Conservation (phyloP, 306 rosid species). For the Clitoria ternatea region DNA sequence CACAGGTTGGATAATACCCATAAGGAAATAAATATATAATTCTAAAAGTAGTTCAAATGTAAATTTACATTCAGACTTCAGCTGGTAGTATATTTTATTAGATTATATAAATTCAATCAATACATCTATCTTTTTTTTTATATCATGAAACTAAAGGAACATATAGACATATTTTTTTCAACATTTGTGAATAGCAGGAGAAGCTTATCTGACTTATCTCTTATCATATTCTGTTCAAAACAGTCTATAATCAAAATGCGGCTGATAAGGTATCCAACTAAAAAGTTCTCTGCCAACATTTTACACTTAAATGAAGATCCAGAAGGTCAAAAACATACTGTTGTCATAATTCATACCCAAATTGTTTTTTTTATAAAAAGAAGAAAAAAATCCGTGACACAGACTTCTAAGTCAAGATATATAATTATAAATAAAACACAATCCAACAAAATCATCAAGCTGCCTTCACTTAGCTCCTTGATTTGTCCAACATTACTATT, state of each 20-base stretch:
- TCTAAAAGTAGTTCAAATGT: too few species aligned
- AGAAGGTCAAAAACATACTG: background rate
- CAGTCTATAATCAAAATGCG: background rate
- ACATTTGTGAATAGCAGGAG: background rate
- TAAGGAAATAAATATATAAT: too few species aligned
- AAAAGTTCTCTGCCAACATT: background rate
- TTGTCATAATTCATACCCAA: background rate
- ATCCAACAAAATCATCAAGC: background rate
- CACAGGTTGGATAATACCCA: too few species aligned
- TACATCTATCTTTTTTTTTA: too few species aligned
- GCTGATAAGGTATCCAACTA: background rate
- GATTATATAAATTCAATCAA: too few species aligned
- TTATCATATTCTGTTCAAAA: background rate
- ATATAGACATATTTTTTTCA: too few species aligned
- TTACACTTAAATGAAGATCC: background rate
- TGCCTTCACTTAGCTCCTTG: background rate
- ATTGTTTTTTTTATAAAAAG: background rate
- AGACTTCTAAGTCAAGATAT: background rate
- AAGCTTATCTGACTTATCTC: background rate
- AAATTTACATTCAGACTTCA: too few species aligned
- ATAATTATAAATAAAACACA: background rate
- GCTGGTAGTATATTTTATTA: too few species aligned
- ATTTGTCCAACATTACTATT: slow-evolving; percentile 1
- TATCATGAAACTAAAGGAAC: too few species aligned
- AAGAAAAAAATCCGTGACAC: background rate